Conservation (phyloP, 2,329 filamentous ascomycete genomes). For the Fusarium sp. region DNA sequence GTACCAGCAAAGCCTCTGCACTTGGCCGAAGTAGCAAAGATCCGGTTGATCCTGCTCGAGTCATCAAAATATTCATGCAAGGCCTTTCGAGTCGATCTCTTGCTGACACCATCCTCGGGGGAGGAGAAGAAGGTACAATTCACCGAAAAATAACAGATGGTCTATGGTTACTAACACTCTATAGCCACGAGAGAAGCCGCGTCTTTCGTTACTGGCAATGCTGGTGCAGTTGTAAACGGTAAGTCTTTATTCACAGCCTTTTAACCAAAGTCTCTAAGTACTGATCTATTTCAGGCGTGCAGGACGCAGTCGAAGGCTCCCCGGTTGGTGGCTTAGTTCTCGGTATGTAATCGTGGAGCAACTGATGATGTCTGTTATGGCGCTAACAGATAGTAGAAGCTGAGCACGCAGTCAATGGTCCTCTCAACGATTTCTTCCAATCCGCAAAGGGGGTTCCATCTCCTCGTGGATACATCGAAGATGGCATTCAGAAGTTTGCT, state of each 20-base stretch:
- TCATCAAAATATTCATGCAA: constrained; percentile 10
- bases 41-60: neutral
- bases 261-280: neutral
- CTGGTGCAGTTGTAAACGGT: constrained; percentile 14
- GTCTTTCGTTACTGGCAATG: constrained; percentile 15
- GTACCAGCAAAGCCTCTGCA: neutral
- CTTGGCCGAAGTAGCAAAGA: constrained; percentile 18
- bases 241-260: neutral
- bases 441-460: constrained; percentile 14
- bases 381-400: neutral
- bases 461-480: constrained; percentile 14
- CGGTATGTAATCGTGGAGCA: neutral
- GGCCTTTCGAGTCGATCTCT: constrained; percentile 4
- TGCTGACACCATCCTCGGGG: constrained; percentile 5
- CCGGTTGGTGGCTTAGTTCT: neutral
- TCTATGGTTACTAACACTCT: neutral
- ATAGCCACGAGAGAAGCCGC: constrained; percentile 5
- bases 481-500: neutral
- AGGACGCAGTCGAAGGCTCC: constrained; percentile 10
- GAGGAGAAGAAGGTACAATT: constrained; percentile 9
- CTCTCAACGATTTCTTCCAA: constrained; percentile 16
- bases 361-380: too few relatives aligned
- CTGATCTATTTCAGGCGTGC: constrained; percentile 3
- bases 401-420: constrained; percentile 4
- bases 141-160: fast-evolving